A percentile compares a stretch with the other conserved stretches of the same genome.
phyloP scores from a whole-genome alignment of 164 flowering plant species.

The Piper longum region DNA sequence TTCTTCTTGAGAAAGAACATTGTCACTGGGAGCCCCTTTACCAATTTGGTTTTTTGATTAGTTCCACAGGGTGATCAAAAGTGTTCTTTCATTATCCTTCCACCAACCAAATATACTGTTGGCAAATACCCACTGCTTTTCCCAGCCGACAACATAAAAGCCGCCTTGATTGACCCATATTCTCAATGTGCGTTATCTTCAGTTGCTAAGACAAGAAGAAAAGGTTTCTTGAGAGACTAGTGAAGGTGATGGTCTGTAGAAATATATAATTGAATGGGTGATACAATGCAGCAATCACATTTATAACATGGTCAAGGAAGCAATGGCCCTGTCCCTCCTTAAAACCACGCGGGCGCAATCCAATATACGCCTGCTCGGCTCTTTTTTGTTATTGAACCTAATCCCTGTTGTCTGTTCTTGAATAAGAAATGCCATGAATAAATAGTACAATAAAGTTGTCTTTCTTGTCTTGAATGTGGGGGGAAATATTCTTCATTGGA shows the following conservation, averaged over 20 bases:
- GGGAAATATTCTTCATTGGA: background rate
- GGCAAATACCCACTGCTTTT: background rate
- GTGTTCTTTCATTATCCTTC: background rate
- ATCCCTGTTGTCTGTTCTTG: background rate
- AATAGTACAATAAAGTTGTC: background rate
- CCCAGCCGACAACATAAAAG: background rate
- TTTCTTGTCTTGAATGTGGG: background rate
- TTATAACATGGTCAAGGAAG: background rate
- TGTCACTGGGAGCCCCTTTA: no score
- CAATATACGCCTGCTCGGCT: background rate
- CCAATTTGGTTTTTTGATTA: no score
- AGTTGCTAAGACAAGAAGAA: background rate
- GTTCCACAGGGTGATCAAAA: no score
- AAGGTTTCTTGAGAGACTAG: conserved; percentile 2
- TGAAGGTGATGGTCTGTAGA: background rate
- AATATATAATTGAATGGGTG: background rate
- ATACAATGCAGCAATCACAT: background rate
- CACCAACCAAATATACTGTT: background rate
- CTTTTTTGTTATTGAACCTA: background rate
- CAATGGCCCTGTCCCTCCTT: background rate
- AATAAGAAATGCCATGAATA: background rate
- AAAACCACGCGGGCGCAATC: background rate
- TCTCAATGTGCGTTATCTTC: background rate
- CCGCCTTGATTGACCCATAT: background rate
- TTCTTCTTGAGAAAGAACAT: no score